These are phyloP conservation scores for Tricholoma furcatifolium DNA, from an alignment of 768 basidiomycete genomes.

Conservation along the genomic window DNA sequence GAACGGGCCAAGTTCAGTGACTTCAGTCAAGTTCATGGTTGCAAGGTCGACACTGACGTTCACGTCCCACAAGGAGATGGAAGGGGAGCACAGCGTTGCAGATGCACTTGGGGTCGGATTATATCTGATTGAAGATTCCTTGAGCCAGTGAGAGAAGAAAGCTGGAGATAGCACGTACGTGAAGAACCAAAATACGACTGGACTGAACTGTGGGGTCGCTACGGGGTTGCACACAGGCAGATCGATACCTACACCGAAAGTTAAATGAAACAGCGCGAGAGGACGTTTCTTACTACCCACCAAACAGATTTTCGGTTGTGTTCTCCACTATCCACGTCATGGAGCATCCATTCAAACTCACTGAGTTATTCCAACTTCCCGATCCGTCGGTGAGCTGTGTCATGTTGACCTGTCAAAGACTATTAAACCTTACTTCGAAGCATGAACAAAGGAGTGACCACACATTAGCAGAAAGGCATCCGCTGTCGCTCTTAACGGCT, in stretches of 20 bases:
- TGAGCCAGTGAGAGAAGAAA: background rate
- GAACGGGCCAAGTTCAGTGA: conserved; percentile 40
- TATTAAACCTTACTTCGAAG: background rate
- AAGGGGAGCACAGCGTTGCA: conserved; percentile 47
- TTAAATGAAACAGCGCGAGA: background rate
- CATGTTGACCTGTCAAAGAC: conserved; percentile 35
- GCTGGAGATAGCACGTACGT: conserved; percentile 26
- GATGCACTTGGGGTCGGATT: conserved; percentile 36
- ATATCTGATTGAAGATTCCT: conserved; percentile 21
- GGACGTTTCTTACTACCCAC: conserved; percentile 21
- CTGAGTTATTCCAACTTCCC: conserved; percentile 44
- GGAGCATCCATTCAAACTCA: conserved; percentile 37
- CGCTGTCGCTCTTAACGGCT: conserved; percentile 42
- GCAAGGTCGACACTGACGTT: conserved; percentile 42
- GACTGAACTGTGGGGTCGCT: conserved; percentile 37
- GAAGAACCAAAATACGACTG: conserved; percentile 61
- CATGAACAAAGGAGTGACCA: conserved; percentile 4
- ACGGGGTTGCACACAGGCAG: conserved; percentile 23
- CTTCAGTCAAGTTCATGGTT: conserved; percentile 40
- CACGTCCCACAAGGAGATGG: conserved; percentile 44
- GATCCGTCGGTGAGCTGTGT: conserved; percentile 18
- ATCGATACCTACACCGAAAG: conserved; percentile 26
- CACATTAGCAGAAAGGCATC: conserved; percentile 41
- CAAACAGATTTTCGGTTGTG: conserved; percentile 40
- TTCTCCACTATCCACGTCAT: conserved; percentile 40